Evolutionary conservation across 2,329 filamentous ascomycete species (phyloP), one percentile per base, ranked within the genome.

Genomic region (Fusarium sp.): DNA sequence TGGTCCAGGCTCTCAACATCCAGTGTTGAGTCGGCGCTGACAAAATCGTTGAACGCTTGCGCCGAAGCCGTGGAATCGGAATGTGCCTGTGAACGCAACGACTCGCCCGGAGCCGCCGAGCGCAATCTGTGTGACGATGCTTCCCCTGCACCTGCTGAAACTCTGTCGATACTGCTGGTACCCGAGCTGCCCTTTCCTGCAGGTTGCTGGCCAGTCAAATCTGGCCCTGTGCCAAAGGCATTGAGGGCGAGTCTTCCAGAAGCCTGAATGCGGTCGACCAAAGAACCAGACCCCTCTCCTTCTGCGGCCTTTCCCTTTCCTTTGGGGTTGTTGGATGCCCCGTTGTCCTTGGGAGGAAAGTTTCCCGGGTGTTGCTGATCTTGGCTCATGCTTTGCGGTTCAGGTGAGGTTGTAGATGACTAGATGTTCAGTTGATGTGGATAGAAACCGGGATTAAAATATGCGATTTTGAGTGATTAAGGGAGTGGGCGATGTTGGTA

Each of bases 41-140:
- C 70, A 64, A 74, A 75, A 27, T 81, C 80, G 59, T 80, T 71
- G 45, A 76, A 76, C 14, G 78, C 77, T 50, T 75, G 80, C 50
- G 84, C 83, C 54, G 82, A 80, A 18, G 77, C 72, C 6, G 83
- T 77, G 13, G 83, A 76, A 18, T 70, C 67, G 13, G 70, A 45
- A 20, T 70, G 48, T 20, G 56, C 23, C 34, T 72, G 76, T 35
- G 65, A 39, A 25, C 68, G 71, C 23, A 77, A 62, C 45, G 75
- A 70, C 37, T 76, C 73, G 18, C 72, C 62, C 25, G 64, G 58
- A 11, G 34, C 68, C 32, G 70, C 65, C 25, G 73, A 72, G 8
- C 60, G 68, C 18, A 75, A 32, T 57, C 66, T 78, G 35, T 74
- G 70, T 16, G 77, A 79, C 43, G 77, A 76, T 64, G 76, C 66